Evolutionary conservation across 2,329 filamentous ascomycete genomes (phyloP).

Genomic region (Hyphodiscus sp.): DNA sequence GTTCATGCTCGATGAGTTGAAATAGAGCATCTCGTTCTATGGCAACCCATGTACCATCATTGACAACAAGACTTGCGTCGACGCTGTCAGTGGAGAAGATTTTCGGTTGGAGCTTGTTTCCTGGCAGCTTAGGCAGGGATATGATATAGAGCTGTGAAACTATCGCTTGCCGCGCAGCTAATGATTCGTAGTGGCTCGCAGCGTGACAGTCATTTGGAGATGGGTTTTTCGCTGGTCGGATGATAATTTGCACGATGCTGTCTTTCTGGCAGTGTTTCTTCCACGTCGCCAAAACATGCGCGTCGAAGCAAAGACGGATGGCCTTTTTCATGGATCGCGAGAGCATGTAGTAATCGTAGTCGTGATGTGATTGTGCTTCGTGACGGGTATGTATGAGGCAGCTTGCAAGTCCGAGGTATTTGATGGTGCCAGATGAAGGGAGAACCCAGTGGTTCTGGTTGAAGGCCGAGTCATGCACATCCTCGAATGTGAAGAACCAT

Average conservation of each 20-base stretch:
- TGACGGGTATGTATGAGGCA: not conserved
- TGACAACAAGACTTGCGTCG: not conserved
- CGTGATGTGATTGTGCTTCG: not conserved
- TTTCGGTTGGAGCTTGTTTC: not conserved
- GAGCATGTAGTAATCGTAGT: not conserved
- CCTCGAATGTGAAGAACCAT: not conserved
- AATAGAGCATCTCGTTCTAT: not conserved
- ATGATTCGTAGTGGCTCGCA: not conserved
- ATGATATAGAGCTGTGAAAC: not conserved
- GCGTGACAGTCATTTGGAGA: not conserved
- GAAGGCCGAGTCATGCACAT: not conserved
- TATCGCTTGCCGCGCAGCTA: not conserved
- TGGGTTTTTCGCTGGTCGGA: not conserved
- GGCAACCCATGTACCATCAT: not conserved
- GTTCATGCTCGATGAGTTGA: not conserved
- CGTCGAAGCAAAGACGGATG: not conserved
- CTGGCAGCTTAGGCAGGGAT: not conserved
- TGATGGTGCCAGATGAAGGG: not conserved
- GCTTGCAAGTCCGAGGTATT: not conserved
- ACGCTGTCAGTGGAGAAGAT: not conserved
- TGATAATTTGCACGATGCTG: not conserved
- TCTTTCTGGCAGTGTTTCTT: not conserved
- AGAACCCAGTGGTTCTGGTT: no score
- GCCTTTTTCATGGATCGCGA: not conserved
- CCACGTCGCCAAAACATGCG: not conserved